Conservation (phyloP, 2,329 filamentous ascomycete species). For the Aspergillus hiratsukae region DNA sequence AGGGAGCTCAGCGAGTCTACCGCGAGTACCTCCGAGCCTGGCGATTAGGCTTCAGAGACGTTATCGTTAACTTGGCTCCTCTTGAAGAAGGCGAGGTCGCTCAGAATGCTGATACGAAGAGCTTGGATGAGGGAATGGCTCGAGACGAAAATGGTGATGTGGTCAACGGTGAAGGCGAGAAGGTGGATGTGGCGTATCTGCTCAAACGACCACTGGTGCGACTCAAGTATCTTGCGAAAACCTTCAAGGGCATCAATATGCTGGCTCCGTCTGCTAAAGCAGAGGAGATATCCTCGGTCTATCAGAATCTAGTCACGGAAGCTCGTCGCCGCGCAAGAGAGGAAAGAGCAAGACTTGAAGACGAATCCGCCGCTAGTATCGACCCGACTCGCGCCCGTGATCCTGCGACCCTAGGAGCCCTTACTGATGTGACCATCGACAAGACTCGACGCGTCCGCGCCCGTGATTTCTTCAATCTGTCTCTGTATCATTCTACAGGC, state of each 20-base stretch:
- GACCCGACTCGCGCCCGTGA: slow-evolving; percentile 78
- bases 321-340: slow-evolving; percentile 70
- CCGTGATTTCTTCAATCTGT: slow-evolving; percentile 83
- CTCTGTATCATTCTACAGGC: slow-evolving; percentile 80
- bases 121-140: slow-evolving; percentile 51
- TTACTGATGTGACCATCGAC: slow-evolving; percentile 68
- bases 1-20: slow-evolving; percentile 73
- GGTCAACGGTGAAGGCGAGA: slow-evolving; percentile 71
- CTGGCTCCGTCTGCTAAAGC: slow-evolving; percentile 48
- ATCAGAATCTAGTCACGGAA: slow-evolving; percentile 69
- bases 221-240: slow-evolving; percentile 80
- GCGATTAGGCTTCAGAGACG: slow-evolving; percentile 89
- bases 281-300: slow-evolving; percentile 56
- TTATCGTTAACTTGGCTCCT: slow-evolving; percentile 87
- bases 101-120: slow-evolving; percentile 42
- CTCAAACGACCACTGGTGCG: slow-evolving; percentile 84
- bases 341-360: slow-evolving; percentile 68
- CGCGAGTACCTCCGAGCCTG: slow-evolving; percentile 80
- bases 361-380: slow-evolving; percentile 80
- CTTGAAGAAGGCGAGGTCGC: slow-evolving; percentile 58
- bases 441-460: slow-evolving; percentile 77
- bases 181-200: slow-evolving; percentile 89
- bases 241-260: slow-evolving; percentile 60
- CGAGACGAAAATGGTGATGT: slow-evolving; percentile 58
- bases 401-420: slow-evolving; percentile 67